These are phyloP conservation scores for Coprinopsis marcescibilis DNA, from an alignment of 768 basidiomycete genomes.

Conservation along the genomic window DNA sequence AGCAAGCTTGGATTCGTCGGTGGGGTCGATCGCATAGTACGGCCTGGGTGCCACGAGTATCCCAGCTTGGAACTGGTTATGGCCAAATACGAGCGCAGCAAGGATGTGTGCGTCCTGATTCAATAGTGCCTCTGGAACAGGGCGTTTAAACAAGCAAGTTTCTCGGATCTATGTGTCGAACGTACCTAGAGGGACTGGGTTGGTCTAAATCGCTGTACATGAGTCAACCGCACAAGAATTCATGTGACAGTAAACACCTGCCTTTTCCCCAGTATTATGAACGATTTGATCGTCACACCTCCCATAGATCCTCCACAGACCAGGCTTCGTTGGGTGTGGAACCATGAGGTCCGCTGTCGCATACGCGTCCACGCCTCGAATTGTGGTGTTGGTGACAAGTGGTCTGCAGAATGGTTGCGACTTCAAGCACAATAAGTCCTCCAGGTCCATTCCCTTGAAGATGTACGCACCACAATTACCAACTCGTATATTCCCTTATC, in stretches of 20 bases:
- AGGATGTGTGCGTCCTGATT: constrained; percentile 22
- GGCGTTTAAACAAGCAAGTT: constrained; percentile 10
- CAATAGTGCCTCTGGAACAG: constrained; percentile 32
- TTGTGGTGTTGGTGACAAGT: constrained; percentile 26
- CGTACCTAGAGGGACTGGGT: constrained; percentile 29
- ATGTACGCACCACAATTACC: constrained; percentile 3
- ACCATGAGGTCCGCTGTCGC: constrained; percentile 35
- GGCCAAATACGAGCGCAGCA: constrained; percentile 33
- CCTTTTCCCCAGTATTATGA: constrained; percentile 38
- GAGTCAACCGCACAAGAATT: background rate
- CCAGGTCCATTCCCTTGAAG: background rate
- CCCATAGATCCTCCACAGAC: constrained; percentile 33
- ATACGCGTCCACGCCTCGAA: constrained; percentile 26
- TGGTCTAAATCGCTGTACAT: constrained; percentile 21
- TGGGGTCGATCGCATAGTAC: constrained; percentile 10
- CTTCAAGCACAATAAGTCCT: background rate
- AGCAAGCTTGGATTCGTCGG: background rate
- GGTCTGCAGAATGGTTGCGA: constrained; percentile 15
- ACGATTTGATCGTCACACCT: constrained; percentile 41
- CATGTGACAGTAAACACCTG: constrained; percentile 10
- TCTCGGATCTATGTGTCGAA: background rate
- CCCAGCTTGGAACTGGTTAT: constrained; percentile 29
- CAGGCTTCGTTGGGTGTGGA: constrained; percentile 32
- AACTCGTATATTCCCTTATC: constrained; percentile 1
- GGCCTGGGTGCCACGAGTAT: constrained; percentile 26